These are phyloP conservation scores for Coemansia sp. DNA, from an alignment of 192 early-diverging fungal species.

Conservation along the genomic window DNA sequence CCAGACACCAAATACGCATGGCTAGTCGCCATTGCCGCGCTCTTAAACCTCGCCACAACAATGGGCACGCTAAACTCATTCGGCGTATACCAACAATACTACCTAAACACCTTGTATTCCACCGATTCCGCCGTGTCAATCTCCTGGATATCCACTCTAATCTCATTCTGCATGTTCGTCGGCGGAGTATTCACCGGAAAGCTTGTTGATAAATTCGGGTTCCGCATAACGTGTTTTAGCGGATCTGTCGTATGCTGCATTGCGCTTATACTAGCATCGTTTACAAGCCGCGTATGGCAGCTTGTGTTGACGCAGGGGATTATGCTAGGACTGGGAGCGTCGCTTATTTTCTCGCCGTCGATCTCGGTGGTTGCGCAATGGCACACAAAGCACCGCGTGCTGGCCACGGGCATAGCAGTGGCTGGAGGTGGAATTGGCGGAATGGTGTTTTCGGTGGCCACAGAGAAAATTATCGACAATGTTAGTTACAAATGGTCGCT, in stretches of 20 bases:
- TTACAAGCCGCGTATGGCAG: conserved; percentile 57
- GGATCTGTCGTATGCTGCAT: conserved; percentile 6
- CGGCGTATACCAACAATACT: conserved; percentile 17
- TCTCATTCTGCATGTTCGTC: conserved; percentile 25
- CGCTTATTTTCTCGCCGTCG: conserved; percentile 66
- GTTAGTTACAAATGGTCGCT: conserved; percentile 18
- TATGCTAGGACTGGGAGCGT: conserved; percentile 66
- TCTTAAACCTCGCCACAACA: conserved; percentile 7
- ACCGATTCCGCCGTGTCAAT: conserved; percentile 8
- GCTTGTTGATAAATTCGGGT: conserved; percentile 10
- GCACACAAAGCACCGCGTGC: conserved; percentile 60
- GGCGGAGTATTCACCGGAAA: conserved; percentile 19
- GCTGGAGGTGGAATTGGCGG: conserved; percentile 72
- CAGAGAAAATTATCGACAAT: conserved; percentile 52
- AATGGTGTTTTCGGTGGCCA: conserved; percentile 56
- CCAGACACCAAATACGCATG: conserved; percentile 13
- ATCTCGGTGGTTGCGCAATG: conserved; percentile 66
- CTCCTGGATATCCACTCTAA: conserved; percentile 18
- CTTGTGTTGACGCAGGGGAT: conserved; percentile 68
- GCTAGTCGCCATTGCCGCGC: conserved; percentile 7
- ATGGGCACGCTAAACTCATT: conserved; percentile 23
- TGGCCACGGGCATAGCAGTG: conserved; percentile 70
- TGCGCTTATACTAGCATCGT: conserved; percentile 15
- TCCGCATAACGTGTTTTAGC: conserved; percentile 3
- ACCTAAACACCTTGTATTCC: conserved; percentile 10